Evolutionary conservation across 352 stramenopile species (phyloP).

Genomic region (Elongisporangium anandrum): DNA sequence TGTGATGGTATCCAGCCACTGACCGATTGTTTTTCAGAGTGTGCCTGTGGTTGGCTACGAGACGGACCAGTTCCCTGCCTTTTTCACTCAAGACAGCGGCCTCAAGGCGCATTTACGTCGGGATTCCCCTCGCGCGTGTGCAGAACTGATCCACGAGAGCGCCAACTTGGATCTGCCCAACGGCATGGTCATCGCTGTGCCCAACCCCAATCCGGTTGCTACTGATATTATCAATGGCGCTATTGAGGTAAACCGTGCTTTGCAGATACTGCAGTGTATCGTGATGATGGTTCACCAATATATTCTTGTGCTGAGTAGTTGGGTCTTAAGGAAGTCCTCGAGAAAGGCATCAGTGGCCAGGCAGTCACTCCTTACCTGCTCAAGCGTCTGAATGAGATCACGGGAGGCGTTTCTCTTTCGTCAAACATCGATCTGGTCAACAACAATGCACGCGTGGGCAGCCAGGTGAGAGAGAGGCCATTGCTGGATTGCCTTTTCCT

Average conservation of each 20-base stretch:
- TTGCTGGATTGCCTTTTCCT: no score
- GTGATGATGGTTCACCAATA: neutral
- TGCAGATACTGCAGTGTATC: neutral
- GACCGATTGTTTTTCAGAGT: conserved; percentile 42
- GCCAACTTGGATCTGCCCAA: conserved; percentile 76
- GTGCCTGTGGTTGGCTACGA: conserved; percentile 93
- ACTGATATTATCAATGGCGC: conserved; percentile 86
- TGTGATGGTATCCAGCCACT: conserved; percentile 2
- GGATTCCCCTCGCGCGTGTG: conserved; percentile 85
- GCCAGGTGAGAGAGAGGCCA: conserved; percentile 70
- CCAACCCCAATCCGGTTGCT: conserved; percentile 85
- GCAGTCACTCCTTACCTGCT: conserved; percentile 92
- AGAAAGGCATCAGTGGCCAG: conserved; percentile 88
- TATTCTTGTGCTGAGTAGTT: conserved; percentile 19
- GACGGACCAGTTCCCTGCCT: conserved; percentile 95
- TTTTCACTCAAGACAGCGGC: conserved; percentile 95
- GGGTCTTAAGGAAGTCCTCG: conserved; percentile 81
- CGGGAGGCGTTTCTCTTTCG: conserved; percentile 85
- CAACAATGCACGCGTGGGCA: conserved; percentile 95
- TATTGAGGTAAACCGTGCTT: conserved; percentile 55
- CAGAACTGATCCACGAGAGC: conserved; percentile 80
- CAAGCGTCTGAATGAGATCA: conserved; percentile 92
- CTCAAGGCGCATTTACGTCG: conserved; percentile 79
- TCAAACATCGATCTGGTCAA: conserved; percentile 97
- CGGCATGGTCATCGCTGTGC: conserved; percentile 84